Conservation (phyloP, 1,139 yeast species). For the Saccharomyces hybrid region DNA sequence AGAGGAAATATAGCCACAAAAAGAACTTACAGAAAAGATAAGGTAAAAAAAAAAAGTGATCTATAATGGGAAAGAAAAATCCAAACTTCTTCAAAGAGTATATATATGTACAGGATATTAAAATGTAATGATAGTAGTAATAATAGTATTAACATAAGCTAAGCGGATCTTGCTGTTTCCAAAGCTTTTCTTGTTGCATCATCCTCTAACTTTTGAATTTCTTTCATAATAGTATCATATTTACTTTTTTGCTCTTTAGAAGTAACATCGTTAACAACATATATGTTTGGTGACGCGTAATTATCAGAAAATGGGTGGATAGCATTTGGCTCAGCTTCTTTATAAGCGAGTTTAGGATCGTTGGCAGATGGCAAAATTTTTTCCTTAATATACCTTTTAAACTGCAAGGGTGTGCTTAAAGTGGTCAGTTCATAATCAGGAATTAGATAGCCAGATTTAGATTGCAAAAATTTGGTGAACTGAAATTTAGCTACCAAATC, state of each 20-base stretch:
- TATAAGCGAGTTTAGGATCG: conserved; percentile 37
- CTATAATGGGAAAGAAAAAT: background rate
- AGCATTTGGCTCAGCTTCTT: conserved; percentile 71
- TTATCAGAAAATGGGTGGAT: conserved; percentile 48
- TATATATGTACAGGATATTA: conserved; percentile 3
- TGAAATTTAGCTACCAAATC: conserved; percentile 54
- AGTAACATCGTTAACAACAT: conserved; percentile 37
- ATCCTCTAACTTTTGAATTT: conserved; percentile 33
- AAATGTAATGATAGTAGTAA: background rate
- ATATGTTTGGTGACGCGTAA: conserved; percentile 44
- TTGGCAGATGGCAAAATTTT: conserved; percentile 32
- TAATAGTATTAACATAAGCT: conserved; percentile 1
- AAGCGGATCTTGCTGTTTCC: conserved; percentile 24
- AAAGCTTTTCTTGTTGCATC: conserved; percentile 33
- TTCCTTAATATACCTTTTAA: conserved; percentile 39
- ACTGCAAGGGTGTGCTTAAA: conserved; percentile 40
- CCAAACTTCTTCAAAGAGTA: background rate
- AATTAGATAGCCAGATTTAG: conserved; percentile 52
- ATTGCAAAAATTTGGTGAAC: conserved; percentile 50
- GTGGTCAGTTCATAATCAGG: conserved; percentile 56
- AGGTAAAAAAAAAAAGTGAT: background rate
- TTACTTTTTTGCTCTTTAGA: conserved; percentile 35
- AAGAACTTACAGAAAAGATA: background rate
- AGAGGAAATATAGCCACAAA: background rate
- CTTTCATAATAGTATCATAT: conserved; percentile 29